A percentile compares a stretch with the other conserved stretches of the same genome.
Evolutionary conservation across 306 rosid species (phyloP).

Genomic region (Glycyrrhiza uralensis): DNA sequence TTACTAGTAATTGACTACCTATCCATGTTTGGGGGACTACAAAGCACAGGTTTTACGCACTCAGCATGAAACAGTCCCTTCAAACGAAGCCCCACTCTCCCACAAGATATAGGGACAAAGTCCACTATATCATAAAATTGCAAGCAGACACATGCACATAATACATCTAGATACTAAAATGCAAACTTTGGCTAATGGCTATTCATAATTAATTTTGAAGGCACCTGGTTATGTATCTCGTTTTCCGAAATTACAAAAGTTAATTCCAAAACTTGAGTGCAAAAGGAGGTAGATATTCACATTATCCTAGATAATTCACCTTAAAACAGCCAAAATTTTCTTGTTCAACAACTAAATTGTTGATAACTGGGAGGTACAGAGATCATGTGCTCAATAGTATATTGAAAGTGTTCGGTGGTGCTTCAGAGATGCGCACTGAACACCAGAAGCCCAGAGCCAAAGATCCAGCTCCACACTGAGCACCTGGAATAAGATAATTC

Average conservation of each 20-base stretch:
- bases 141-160: background rate
- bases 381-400: constrained; percentile 54
- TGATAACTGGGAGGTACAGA: background rate
- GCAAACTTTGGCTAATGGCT: background rate
- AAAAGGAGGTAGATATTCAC: constrained; percentile 9
- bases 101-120: background rate
- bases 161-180: background rate
- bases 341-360: constrained; percentile 13
- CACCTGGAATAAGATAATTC: constrained; percentile 53
- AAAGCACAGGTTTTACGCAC: constrained; percentile 48
- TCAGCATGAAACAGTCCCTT: background rate
- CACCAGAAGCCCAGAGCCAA: constrained; percentile 96
- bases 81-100: background rate
- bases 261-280: background rate
- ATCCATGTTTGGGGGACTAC: constrained; percentile 56
- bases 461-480: constrained; percentile 97
- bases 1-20: too few relatives aligned
- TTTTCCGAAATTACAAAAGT: constrained; percentile 23
- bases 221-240: background rate
- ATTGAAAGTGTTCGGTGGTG: constrained; percentile 95
- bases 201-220: constrained; percentile 12
- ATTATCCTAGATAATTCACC: constrained; percentile 14
- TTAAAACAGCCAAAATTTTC: constrained; percentile 19
- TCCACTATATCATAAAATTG: background rate
- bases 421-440: constrained; percentile 61